Percentiles rank a stretch among this genome's conserved stretches.
phyloP scores from a whole-genome alignment of 2,329 filamentous ascomycete genomes.

The Verticillium dahliae region DNA sequence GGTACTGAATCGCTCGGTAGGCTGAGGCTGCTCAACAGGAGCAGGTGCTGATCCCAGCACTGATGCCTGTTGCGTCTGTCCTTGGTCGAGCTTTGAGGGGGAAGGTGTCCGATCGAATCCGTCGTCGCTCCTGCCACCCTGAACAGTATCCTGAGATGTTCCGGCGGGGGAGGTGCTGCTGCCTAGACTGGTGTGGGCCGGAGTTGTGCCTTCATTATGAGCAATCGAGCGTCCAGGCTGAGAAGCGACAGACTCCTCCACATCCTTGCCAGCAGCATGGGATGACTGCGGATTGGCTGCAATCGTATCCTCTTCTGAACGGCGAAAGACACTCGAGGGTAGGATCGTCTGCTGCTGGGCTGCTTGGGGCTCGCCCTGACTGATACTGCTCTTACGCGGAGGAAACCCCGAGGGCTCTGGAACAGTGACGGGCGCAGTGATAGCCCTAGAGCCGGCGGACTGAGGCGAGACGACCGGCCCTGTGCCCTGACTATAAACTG shows the following conservation, averaged over 20 bases:
- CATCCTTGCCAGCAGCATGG: not conserved
- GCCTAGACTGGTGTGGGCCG: not conserved
- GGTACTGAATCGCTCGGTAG: not conserved
- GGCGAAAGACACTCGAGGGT: constrained; percentile 71
- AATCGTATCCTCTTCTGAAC: constrained; percentile 56
- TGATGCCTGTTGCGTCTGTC: not conserved
- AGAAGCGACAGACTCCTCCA: not conserved
- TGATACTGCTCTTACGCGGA: constrained; percentile 56
- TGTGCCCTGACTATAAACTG: constrained; percentile 1
- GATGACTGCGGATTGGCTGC: constrained; percentile 3
- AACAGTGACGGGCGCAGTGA: constrained; percentile 14
- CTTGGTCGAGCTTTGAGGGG: constrained; percentile 5
- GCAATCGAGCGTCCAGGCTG: not conserved
- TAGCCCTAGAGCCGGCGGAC: constrained; percentile 7
- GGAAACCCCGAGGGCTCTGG: constrained; percentile 39
- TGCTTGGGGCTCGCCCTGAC: constrained; percentile 30
- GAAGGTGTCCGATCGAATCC: constrained; percentile 1
- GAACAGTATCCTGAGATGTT: constrained; percentile 41
- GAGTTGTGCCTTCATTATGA: constrained; percentile 5
- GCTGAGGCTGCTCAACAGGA: not conserved
- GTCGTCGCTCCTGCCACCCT: constrained; percentile 51
- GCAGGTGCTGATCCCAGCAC: not conserved
- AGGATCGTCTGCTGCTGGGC: constrained; percentile 40
- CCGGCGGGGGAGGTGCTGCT: not conserved
- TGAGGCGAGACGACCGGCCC: constrained; percentile 15